Evolutionary conservation across 495 filamentous ascomycete genomes (phyloP).

Genomic region (Durotheca rogersii): DNA sequence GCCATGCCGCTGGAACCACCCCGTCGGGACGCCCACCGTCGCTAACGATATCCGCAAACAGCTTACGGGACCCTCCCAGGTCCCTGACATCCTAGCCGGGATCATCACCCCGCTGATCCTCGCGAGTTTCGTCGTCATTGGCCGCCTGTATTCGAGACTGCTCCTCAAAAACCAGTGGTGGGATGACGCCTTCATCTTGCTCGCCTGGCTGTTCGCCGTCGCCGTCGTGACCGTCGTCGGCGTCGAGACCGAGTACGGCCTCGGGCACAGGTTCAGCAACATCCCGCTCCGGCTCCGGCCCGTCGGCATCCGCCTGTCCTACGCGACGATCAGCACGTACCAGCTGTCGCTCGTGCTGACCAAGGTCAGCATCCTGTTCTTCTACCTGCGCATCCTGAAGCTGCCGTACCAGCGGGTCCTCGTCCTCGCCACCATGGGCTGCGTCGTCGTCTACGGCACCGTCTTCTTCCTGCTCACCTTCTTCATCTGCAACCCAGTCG

Average conservation of each 20-base stretch:
- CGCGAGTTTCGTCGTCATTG: constrained; percentile 23
- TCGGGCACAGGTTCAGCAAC: constrained; percentile 25
- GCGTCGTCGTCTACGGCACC: constrained; percentile 34
- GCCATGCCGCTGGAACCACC: constrained; percentile 6
- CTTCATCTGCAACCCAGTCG: constrained; percentile 42
- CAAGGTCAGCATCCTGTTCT: constrained; percentile 43
- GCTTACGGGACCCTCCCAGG: constrained; percentile 24
- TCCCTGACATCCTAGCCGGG: constrained; percentile 24
- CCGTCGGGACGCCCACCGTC: constrained; percentile 9
- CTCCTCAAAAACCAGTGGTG: constrained; percentile 28
- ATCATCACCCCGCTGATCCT: constrained; percentile 24
- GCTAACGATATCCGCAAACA: constrained; percentile 2
- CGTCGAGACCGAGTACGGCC: constrained; percentile 24
- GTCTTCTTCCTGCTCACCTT: constrained; percentile 41
- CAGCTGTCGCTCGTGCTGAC: constrained; percentile 41
- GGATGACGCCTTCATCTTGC: constrained; percentile 24
- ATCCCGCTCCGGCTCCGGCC: constrained; percentile 25
- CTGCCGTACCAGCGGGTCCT: constrained; percentile 33
- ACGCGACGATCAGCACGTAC: constrained; percentile 31
- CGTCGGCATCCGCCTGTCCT: constrained; percentile 25
- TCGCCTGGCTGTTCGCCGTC: constrained; percentile 28
- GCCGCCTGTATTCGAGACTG: constrained; percentile 25
- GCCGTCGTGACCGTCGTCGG: constrained; percentile 25
- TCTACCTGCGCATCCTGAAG: constrained; percentile 45
- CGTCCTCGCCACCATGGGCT: constrained; percentile 35